Evolutionary conservation across 148 eudicot species (phyloP).

Genomic region (Mesembryanthemum crystallinum): DNA sequence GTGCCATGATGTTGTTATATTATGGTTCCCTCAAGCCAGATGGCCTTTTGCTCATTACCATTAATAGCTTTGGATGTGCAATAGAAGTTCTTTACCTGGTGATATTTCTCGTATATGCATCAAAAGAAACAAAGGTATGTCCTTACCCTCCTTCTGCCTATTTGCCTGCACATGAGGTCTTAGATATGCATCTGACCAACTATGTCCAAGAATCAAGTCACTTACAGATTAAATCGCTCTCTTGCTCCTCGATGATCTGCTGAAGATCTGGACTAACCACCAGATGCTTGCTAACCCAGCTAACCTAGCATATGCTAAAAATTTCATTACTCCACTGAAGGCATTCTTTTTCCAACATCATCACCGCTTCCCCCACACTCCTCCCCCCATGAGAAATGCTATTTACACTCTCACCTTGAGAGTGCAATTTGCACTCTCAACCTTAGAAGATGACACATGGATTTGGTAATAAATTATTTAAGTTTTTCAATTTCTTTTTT

Average conservation of each 20-base stretch:
- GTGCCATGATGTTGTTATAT: slow-evolving; percentile 52
- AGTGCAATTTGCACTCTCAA: too few species aligned
- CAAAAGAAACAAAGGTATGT: slow-evolving; percentile 45
- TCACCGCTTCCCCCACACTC: too few species aligned
- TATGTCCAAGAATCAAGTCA: neutral
- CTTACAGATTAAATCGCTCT: neutral
- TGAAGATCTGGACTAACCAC: neutral
- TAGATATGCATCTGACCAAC: neutral
- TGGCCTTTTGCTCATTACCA: slow-evolving; percentile 48
- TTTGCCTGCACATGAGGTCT: neutral
- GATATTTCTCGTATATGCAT: slow-evolving; percentile 42
- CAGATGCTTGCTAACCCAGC: neutral
- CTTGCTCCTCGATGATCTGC: neutral
- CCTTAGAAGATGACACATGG: too few species aligned
- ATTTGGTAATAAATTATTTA: too few species aligned
- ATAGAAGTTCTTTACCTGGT: slow-evolving; percentile 48
- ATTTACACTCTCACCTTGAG: too few species aligned
- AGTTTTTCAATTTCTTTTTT: too few species aligned
- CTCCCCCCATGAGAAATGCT: too few species aligned
- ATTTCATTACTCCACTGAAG: neutral
- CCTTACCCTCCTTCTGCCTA: neutral
- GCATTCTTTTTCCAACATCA: too few species aligned
- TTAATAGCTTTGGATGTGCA: slow-evolving; percentile 56
- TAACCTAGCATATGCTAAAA: neutral
- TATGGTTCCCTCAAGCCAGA: slow-evolving; percentile 54